Evolutionary conservation across 2,329 filamentous ascomycete genomes (phyloP).

Genomic region (Epicoccum sorghinum): DNA sequence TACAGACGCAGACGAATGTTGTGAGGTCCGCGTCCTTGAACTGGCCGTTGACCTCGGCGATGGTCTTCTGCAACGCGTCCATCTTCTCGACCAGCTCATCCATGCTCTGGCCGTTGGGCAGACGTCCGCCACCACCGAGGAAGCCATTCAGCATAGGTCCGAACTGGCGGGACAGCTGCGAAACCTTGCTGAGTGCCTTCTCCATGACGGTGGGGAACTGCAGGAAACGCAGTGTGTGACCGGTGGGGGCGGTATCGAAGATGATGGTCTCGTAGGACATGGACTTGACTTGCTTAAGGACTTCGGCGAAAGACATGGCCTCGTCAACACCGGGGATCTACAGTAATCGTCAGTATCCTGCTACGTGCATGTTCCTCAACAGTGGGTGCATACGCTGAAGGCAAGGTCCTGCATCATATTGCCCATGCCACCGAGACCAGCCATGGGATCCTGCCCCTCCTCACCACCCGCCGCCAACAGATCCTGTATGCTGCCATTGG

Average conservation of each 20-base stretch:
- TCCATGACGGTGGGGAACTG: slow-evolving; percentile 98
- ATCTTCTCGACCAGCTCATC: slow-evolving; percentile 94
- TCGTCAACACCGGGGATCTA: slow-evolving; percentile 98
- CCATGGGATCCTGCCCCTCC: slow-evolving; percentile 71
- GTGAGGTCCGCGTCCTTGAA: slow-evolving; percentile 97
- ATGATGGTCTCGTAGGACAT: slow-evolving; percentile 99
- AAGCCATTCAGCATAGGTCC: slow-evolving; percentile 95
- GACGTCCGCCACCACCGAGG: slow-evolving; percentile 75
- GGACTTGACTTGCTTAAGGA: slow-evolving; percentile 98
- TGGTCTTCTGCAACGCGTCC: slow-evolving; percentile 90
- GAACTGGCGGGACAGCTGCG: slow-evolving; percentile 91
- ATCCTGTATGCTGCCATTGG: slow-evolving; percentile 97
- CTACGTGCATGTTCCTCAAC: neutral
- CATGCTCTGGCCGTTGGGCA: slow-evolving; percentile 92
- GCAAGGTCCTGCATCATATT: slow-evolving; percentile 99
- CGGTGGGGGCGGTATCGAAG: slow-evolving; percentile 97
- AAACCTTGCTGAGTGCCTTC: slow-evolving; percentile 97
- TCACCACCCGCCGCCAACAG: slow-evolving; percentile 81
- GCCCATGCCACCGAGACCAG: slow-evolving; percentile 72
- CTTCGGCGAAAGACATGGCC: slow-evolving; percentile 99
- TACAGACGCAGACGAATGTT: slow-evolving; percentile 98
- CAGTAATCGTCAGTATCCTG: slow-evolving; percentile 3
- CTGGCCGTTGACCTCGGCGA: slow-evolving; percentile 93
- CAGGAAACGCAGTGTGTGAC: slow-evolving; percentile 96
- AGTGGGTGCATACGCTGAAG: slow-evolving; percentile 72